Percentiles rank a stretch among this genome's conserved stretches.
These are phyloP conservation scores for Hirsutella thompsonii DNA, from an alignment of 2,329 filamentous ascomycete genomes.

Conservation along the genomic window DNA sequence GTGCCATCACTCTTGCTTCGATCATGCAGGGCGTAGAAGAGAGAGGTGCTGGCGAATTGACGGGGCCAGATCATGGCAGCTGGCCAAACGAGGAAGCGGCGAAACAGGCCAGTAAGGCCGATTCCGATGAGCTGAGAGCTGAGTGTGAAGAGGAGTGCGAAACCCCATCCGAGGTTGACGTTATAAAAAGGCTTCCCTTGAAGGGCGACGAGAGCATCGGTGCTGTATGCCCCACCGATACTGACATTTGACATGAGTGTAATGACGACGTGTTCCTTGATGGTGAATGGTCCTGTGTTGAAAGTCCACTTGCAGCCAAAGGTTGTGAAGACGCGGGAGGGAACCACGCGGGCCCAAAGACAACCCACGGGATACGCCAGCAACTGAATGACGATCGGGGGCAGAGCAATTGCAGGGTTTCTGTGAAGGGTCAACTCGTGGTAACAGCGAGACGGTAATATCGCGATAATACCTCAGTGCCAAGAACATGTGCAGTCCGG, in stretches of 20 bases:
- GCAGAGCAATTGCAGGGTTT: constrained; percentile 23
- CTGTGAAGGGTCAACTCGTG: background rate
- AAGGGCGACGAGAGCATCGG: constrained; percentile 2
- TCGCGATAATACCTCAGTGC: constrained; percentile 18
- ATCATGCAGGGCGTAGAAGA: constrained; percentile 32
- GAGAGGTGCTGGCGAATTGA: constrained; percentile 30
- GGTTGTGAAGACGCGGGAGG: constrained; percentile 23
- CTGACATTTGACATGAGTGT: constrained; percentile 25
- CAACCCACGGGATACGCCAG: constrained; percentile 27
- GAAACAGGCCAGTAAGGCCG: constrained; percentile 42
- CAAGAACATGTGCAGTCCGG: constrained; percentile 32
- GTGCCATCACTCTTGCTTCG: constrained; percentile 24
- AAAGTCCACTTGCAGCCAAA: constrained; percentile 29
- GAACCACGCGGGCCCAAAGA: constrained; percentile 27
- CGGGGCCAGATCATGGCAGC: constrained; percentile 50
- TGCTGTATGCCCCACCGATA: constrained; percentile 1
- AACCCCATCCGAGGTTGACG: constrained; percentile 38
- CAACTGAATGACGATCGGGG: constrained; percentile 24
- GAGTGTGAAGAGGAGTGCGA: constrained; percentile 42
- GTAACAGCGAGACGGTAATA: no score
- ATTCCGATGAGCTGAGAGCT: constrained; percentile 49
- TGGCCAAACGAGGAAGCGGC: constrained; percentile 44
- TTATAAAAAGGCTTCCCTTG: constrained; percentile 1
- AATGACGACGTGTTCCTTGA: constrained; percentile 24
- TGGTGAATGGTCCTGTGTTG: constrained; percentile 30